Evolutionary conservation across 1,139 yeast species (phyloP).

Genomic region (Suhomyces yuchorum): DNA sequence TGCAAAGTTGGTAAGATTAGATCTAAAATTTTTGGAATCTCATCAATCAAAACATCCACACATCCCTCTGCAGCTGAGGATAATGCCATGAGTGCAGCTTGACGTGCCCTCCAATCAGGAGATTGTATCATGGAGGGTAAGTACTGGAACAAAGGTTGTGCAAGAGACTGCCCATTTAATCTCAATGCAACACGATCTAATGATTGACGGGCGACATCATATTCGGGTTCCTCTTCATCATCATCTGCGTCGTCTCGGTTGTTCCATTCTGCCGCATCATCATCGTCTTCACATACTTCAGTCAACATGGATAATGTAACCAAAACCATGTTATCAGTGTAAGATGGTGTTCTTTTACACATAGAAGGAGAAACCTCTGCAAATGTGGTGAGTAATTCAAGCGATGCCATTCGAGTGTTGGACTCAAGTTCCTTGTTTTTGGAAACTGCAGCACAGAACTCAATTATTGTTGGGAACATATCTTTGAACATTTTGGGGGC

Average conservation of each 20-base stretch:
- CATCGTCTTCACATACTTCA: conserved; percentile 87
- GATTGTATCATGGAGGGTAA: conserved; percentile 82
- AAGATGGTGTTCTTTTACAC: conserved; percentile 82
- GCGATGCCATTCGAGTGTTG: conserved; percentile 77
- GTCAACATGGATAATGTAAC: conserved; percentile 85
- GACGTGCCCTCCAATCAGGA: conserved; percentile 87
- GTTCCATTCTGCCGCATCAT: conserved; percentile 85
- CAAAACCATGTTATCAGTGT: conserved; percentile 71
- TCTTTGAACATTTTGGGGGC: conserved; percentile 95
- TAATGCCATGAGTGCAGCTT: conserved; percentile 95
- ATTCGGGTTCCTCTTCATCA: conserved; percentile 85
- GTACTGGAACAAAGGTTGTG: conserved; percentile 83
- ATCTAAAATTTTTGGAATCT: conserved; percentile 78
- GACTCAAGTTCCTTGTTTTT: conserved; percentile 81
- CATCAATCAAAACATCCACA: conserved; percentile 80
- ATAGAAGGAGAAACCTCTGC: conserved; percentile 92
- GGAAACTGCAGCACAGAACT: conserved; percentile 79
- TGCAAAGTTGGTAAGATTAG: conserved; percentile 79
- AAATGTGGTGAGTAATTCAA: conserved; percentile 86
- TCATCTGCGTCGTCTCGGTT: conserved; percentile 75
- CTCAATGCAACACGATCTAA: conserved; percentile 85
- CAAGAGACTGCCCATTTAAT: conserved; percentile 80
- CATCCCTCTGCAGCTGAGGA: conserved; percentile 98
- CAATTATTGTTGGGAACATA: conserved; percentile 83
- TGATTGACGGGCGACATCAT: conserved; percentile 91